A percentile compares a stretch with the other conserved stretches of the same genome.
phyloP scores from a whole-genome alignment of 2,329 filamentous ascomycete genomes.

The Fonsecaea pedrosoi region DNA sequence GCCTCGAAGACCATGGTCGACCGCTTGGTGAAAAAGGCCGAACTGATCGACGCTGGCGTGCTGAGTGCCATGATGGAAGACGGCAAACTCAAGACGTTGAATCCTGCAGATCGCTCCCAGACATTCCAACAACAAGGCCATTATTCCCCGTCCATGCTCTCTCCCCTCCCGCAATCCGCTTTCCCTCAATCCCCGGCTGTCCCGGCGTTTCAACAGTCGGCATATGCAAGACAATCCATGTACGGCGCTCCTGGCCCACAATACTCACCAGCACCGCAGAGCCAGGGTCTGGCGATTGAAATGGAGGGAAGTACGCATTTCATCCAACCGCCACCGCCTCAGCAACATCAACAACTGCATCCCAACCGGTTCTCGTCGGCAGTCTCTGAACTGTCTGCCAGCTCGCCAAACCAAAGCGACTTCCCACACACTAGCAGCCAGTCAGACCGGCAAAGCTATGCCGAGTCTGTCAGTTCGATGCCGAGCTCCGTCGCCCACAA shows the following conservation, averaged over 20 bases:
- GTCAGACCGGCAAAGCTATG: slow-evolving; percentile 33
- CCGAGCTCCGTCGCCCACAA: slow-evolving; percentile 28
- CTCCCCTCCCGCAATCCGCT: slow-evolving; percentile 20
- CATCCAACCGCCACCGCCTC: slow-evolving; percentile 3
- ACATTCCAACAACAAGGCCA: slow-evolving; percentile 29
- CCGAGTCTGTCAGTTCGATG: slow-evolving; percentile 31
- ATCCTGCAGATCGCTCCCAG: slow-evolving; percentile 35
- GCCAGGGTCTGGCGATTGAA: slow-evolving; percentile 38
- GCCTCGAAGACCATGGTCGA: slow-evolving; percentile 75
- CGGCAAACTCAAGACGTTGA: slow-evolving; percentile 36
- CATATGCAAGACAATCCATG: slow-evolving; percentile 30
- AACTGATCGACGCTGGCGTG: slow-evolving; percentile 47
- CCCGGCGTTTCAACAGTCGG: slow-evolving; percentile 20
- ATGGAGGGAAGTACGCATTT: slow-evolving; percentile 38
- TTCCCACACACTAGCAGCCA: slow-evolving; percentile 29
- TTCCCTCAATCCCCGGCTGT: slow-evolving; percentile 20
- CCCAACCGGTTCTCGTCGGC: slow-evolving; percentile 31
- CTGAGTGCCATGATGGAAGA: slow-evolving; percentile 40
- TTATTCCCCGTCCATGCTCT: slow-evolving; percentile 31
- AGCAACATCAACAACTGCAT: slow-evolving; percentile 17
- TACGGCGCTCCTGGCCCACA: slow-evolving; percentile 17
- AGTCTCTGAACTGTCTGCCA: slow-evolving; percentile 32
- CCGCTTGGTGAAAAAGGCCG: slow-evolving; percentile 61
- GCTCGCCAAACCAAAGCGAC: slow-evolving; percentile 27
- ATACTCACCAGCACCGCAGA: slow-evolving; percentile 11